phyloP scores from a whole-genome alignment of 305 asterid genomes.

The Petunia hybrid region DNA sequence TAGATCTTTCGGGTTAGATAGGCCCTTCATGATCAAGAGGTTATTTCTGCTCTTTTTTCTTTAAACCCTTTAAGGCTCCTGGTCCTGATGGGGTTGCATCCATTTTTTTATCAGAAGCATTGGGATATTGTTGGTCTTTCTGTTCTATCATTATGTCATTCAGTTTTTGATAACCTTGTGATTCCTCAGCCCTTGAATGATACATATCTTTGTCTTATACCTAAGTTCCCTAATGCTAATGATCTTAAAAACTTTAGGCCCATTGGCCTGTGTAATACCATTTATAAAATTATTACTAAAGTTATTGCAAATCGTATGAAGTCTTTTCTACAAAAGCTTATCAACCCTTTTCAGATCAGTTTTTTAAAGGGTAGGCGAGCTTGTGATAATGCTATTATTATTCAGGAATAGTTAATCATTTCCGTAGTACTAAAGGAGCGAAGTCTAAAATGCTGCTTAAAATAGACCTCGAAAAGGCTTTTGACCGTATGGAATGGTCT shows the following conservation, averaged over 20 bases:
- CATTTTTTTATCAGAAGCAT: neutral
- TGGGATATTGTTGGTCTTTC: neutral
- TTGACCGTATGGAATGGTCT: no score
- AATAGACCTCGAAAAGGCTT: no score
- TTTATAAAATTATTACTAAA: neutral
- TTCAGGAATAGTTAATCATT: neutral
- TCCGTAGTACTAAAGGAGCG: neutral
- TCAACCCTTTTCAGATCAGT: neutral
- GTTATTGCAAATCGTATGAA: neutral
- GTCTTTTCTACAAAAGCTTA: neutral
- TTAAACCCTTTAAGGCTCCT: neutral
- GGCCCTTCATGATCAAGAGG: neutral
- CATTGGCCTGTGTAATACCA: neutral
- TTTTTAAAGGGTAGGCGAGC: neutral
- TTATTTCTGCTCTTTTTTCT: neutral
- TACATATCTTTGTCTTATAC: neutral
- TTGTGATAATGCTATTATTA: neutral
- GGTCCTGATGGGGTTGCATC: neutral
- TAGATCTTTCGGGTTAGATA: neutral
- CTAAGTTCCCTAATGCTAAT: neutral
- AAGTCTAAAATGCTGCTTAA: no score
- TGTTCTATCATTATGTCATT: neutral
- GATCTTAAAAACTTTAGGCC: neutral
- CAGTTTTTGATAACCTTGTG: neutral
- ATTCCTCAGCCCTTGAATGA: neutral